Percentiles rank a stretch among this genome's conserved stretches.
phyloP scores from a whole-genome alignment of 345 rosid species.

The Bruguiera parviflora region DNA sequence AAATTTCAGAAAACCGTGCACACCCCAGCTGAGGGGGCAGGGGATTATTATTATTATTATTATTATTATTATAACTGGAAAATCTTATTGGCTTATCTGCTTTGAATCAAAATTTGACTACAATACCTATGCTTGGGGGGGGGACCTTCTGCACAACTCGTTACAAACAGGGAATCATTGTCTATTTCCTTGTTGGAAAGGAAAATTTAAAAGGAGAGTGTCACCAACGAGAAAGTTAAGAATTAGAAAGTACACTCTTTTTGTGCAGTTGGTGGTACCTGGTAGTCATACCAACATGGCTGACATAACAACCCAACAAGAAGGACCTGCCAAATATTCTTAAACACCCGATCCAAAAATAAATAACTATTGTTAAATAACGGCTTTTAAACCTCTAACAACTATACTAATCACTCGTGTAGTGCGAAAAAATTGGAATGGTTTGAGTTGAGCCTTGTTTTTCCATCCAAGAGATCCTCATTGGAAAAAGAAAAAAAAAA shows the following conservation, averaged over 20 bases:
- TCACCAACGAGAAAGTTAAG: conserved; percentile 7
- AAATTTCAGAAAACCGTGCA: no score
- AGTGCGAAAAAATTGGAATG: no score
- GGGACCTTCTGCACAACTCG: background rate
- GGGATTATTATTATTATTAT: no score
- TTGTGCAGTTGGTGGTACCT: background rate
- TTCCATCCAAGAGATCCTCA: no score
- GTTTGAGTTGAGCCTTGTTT: no score
- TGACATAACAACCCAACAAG: conserved; percentile 9
- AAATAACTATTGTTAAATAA: no score
- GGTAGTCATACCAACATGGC: background rate
- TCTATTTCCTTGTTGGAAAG: conserved; percentile 10
- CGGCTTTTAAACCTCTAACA: no score
- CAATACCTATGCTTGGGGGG: background rate
- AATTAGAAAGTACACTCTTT: conserved; percentile 1
- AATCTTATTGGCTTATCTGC: background rate
- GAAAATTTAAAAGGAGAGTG: conserved; percentile 13
- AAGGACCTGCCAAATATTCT: background rate
- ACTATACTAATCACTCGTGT: no score
- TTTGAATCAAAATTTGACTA: background rate
- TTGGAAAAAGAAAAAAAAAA: no score
- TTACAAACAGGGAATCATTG: conserved; percentile 9
- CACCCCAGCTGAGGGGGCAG: no score
- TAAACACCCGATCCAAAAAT: background rate
- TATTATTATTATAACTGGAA: background rate